Evolutionary conservation across 2,329 filamentous ascomycete genomes (phyloP), one percentile per base, ranked within the genome.

Genomic region (Thielaviopsis ethacetica): DNA sequence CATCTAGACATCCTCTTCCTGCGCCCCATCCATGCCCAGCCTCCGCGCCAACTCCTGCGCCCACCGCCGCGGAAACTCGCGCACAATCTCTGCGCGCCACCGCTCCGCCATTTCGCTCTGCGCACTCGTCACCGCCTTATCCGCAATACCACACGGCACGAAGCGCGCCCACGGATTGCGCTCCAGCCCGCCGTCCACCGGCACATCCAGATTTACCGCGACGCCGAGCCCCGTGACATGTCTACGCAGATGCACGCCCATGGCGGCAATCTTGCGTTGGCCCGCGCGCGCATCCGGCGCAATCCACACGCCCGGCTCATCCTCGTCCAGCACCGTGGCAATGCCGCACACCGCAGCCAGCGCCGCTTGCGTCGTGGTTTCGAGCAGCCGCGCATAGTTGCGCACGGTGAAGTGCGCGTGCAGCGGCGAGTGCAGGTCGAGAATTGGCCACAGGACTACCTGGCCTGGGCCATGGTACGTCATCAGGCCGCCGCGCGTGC

Each of bases 401-500:
- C 88, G 76, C 13, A 93, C 85, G 4, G 80, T 83, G 21, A 93
- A 75, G 53, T 67, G 73, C 0, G 73, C 72, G 63, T 89, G 79
- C 12, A 70, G 63, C 0, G 70, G 66, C 6, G 79, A 76, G 58
- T 81, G 81, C 59, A 97, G 77, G 69, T 95, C 89, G n/a, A 95
- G 69, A 56, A 96, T 81, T 2, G 91, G 89, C 75, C 95, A 98
- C n/a, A 91, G 82, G 41, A 96, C 87, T 54, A 95, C 73, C 69
- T 98, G 93, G 0, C 91, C 91, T 0, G 91, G 93, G 0, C 91
- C 93, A 69, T 98, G 93, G 73, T 95, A 97, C 2, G 93, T 97
- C 0, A 88, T 91, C 64, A 95, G 83, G 0, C 93, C 93, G 62
- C 93, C 93, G 58, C 93, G 83, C n/a, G 83, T 79, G 15, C 88